Evolutionary conservation across 768 basidiomycete species (phyloP).

Genomic region (Mycena vitilis): DNA sequence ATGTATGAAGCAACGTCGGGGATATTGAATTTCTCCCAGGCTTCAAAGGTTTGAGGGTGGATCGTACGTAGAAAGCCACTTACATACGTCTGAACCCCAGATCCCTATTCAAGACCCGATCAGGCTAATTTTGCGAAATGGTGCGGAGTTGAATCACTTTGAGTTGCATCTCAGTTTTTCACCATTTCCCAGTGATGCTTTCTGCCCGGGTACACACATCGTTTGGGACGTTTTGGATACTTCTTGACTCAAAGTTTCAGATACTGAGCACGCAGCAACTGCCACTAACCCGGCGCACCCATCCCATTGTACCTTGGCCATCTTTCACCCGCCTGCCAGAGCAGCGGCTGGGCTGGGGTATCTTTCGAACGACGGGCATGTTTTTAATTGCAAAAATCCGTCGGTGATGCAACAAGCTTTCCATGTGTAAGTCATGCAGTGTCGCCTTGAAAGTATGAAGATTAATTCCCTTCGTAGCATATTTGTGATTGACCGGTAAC

Average conservation of each 20-base stretch:
- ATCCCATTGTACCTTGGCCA: slow-evolving; percentile 60
- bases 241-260: slow-evolving; percentile 41
- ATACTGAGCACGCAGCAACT: slow-evolving; percentile 57
- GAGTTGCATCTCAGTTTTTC: neutral
- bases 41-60: slow-evolving; percentile 58
- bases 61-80: neutral
- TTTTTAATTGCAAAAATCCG: slow-evolving; percentile 62
- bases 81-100: slow-evolving; percentile 40
- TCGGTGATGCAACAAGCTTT: slow-evolving; percentile 58
- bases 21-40: slow-evolving; percentile 46
- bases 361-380: slow-evolving; percentile 62
- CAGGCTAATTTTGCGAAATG: slow-evolving; percentile 65
- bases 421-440: slow-evolving; percentile 58
- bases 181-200: slow-evolving; percentile 50
- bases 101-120: slow-evolving; percentile 72
- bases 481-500: slow-evolving; percentile 63
- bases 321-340: slow-evolving; percentile 56
- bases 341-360: slow-evolving; percentile 53
- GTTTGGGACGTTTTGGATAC: neutral
- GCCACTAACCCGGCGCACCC: slow-evolving; percentile 50
- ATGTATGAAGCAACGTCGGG: neutral
- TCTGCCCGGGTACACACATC: slow-evolving; percentile 55
- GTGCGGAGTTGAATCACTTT: slow-evolving; percentile 43
- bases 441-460: neutral
- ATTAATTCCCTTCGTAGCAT: slow-evolving; percentile 46